Conservation (phyloP, 768 basidiomycete species). For the Hypholoma fasciculare region DNA sequence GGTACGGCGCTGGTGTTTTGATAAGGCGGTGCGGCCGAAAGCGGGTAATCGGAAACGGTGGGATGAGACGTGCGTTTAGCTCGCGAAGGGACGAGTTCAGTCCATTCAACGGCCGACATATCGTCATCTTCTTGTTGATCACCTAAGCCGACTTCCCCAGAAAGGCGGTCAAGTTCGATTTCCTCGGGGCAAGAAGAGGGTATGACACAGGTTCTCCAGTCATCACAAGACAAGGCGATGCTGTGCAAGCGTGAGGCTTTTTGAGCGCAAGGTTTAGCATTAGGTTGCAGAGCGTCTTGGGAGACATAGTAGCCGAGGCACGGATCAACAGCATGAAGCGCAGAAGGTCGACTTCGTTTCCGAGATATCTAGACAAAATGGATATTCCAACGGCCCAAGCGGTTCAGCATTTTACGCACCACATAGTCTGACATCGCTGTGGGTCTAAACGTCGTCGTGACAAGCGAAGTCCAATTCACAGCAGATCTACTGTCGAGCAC, state of each 20-base stretch:
- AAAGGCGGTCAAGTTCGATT: not conserved
- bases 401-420: slow-evolving; percentile 9
- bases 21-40: not conserved
- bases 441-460: not conserved
- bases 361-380: slow-evolving; percentile 22
- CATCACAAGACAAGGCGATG: not conserved
- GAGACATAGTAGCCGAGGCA: slow-evolving; percentile 38
- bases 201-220: not conserved
- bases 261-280: too few species aligned
- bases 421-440: slow-evolving; percentile 20
- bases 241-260: not conserved
- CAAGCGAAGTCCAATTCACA: too few species aligned
- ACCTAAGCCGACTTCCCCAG: not conserved
- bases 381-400: not conserved
- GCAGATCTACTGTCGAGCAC: too few species aligned
- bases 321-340: slow-evolving; percentile 33
- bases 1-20: not conserved
- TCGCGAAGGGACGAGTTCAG: not conserved
- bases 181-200: slow-evolving; percentile 2
- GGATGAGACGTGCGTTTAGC: not conserved
- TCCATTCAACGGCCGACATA: slow-evolving; percentile 1
- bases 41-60: not conserved
- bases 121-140: slow-evolving; percentile 7
- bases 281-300: not conserved
- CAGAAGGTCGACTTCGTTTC: slow-evolving; percentile 24